These are phyloP conservation scores for Fonsecaea erecta DNA, from an alignment of 2,329 filamentous ascomycete species.

Conservation along the genomic window DNA sequence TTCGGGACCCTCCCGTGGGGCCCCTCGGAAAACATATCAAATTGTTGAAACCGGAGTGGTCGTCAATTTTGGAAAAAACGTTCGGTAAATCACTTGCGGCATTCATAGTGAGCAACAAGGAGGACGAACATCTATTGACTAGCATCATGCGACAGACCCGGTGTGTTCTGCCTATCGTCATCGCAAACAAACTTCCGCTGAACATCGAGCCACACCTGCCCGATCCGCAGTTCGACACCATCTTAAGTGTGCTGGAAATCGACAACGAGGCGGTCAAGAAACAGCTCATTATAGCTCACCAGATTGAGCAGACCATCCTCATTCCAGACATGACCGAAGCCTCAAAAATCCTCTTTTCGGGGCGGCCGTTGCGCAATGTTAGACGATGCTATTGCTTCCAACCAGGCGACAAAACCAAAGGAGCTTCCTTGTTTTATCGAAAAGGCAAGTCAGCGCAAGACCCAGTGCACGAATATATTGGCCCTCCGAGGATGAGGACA, in stretches of 20 bases:
- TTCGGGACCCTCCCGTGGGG: constrained; percentile 74
- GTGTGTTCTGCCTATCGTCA: constrained; percentile 65
- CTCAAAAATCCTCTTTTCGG: constrained; percentile 66
- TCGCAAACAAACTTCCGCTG: constrained; percentile 61
- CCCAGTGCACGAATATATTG: constrained; percentile 59
- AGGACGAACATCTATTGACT: constrained; percentile 72
- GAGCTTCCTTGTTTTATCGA: constrained; percentile 61
- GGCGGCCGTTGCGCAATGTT: constrained; percentile 65
- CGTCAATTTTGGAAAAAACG: constrained; percentile 75
- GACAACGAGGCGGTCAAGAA: constrained; percentile 78
- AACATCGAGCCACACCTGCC: constrained; percentile 74
- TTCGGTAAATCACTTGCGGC: constrained; percentile 72
- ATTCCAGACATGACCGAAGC: constrained; percentile 71
- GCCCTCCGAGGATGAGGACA: constrained; percentile 75
- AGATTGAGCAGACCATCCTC: constrained; percentile 83
- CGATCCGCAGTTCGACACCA: constrained; percentile 71
- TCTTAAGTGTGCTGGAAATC: constrained; percentile 77
- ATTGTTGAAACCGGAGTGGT: constrained; percentile 80
- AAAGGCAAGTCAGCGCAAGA: constrained; percentile 56
- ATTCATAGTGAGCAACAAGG: constrained; percentile 80
- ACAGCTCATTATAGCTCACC: constrained; percentile 79
- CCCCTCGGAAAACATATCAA: constrained; percentile 80
- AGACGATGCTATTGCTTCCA: constrained; percentile 68
- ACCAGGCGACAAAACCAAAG: constrained; percentile 66
- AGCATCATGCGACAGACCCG: constrained; percentile 64